Evolutionary conservation across 768 basidiomycete genomes (phyloP), one percentile per base, ranked within the genome.

Genomic region (Podaxis sp.): DNA sequence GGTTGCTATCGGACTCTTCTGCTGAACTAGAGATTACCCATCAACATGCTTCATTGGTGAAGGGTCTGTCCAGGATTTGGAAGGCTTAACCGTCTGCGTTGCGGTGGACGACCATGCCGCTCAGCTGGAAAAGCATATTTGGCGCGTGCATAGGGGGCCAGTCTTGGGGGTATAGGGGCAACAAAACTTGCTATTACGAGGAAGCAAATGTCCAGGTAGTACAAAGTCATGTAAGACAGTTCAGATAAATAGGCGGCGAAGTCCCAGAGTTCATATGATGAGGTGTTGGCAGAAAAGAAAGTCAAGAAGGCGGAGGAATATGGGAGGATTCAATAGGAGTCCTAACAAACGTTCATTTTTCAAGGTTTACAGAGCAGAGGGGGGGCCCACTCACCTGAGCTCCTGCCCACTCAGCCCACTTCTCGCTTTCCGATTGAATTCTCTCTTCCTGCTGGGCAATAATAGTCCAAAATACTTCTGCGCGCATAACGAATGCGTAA

Each of bases 401-500:
- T 16, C 32, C 59, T 6, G 53, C 52, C 59, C 59, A 55, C 1
- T 48, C 53, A 25, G 59, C 59, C 59, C 59, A 61, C 27, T 50
- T 48, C 28, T 61, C 44, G 28, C 46, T 61, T 25, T 61, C 59
- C 5, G 25, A 25, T 2, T 55, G 52, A 14, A 61, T 38, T 28
- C 9, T 55, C 35, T 54, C 38, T 32, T 61, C 59, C 44, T 61
- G 52, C 21, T 61, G 59, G 1, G 18, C 42, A 5, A 61, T 7
- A 13, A 61, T 47, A 13, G 42, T 2, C n/a, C 35, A 46, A 16
- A 53, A 65, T 21, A 62, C 57, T 3, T 65, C 66, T 59, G 64
- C 64, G 40, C 70, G 64, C 57, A 80, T 62, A 38, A 67, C 61
- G 46, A 73, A 67, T 2, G 68, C 70, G 18, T 76, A 58, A 73